Base-by-base conservation (phyloP, 495 filamentous ascomycete species). In the Xylaria telfairii region DNA sequence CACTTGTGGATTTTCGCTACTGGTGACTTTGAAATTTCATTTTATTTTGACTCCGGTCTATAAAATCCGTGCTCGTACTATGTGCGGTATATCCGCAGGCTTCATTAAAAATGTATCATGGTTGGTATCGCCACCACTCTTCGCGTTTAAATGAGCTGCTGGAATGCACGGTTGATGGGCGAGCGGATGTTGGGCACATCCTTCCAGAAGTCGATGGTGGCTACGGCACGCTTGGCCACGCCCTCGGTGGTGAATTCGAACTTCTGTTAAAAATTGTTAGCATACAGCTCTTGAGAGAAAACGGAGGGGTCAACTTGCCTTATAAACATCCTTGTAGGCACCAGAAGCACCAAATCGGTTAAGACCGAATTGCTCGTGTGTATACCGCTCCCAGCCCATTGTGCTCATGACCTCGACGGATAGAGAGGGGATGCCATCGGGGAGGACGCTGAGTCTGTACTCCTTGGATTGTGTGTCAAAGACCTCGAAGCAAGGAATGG, bases 181-280 rank as follows among this genome's bases (percentile, higher is more conserved):
- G 94, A 97, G 79, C 96, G 94, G 72, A 97, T 88, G 74, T 91
- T 91, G 77, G 89, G 89, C 72, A 92, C 88, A 74, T 90, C 93
- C 91, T 97, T 98, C 90, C 94, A 99, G 90, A 97, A 98, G 74
- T 97, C 89, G 75, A 99, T 87, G 67, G 96, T 99, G 72, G 90
- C 89, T 65, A 92, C 76, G 67, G 95, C 96, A 81, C 96, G 94
- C 90, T 98, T 97, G 84, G 92, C 88, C 80, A 99, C 91, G 69
- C 96, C 96, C 83, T 96, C 94, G 51, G 96, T 91, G 39, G 94
- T 98, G 87, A 99, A 97, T 83, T 98, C 96, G 87, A 99, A 99
- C 89, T 97, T 98, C 92, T 97, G 70, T 79, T 74, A 24, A 46
- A 41, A 69, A 39, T 73, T 72, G 72, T 85, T 78, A 85, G 78